Percentiles rank a stretch among this genome's conserved stretches.
These are phyloP conservation scores for Marsdenia floribunda DNA, from an alignment of 257 asterid genomes.

Conservation along the genomic window DNA sequence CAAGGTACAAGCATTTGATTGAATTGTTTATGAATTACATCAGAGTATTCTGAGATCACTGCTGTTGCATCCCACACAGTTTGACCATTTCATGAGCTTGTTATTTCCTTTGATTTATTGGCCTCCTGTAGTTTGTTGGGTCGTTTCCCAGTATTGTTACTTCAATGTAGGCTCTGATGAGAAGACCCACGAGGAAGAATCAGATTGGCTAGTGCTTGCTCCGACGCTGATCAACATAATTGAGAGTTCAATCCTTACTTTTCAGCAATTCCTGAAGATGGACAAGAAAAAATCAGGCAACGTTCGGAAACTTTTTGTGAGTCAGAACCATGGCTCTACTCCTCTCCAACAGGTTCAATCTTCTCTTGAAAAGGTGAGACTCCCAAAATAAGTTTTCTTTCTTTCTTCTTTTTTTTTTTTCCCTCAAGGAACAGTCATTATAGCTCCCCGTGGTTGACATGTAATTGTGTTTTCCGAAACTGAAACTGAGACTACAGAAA, in stretches of 20 bases:
- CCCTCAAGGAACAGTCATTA: neutral
- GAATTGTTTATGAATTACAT: neutral
- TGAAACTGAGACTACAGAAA: constrained; percentile 46
- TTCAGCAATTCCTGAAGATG: constrained; percentile 61
- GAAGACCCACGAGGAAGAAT: constrained; percentile 46
- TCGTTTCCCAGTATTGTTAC: neutral
- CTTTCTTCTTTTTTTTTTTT: no score
- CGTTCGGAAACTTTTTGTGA: constrained; percentile 43
- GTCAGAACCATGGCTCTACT: constrained; percentile 58
- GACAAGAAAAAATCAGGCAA: constrained; percentile 68
- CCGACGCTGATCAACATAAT: constrained; percentile 56
- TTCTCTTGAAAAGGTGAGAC: constrained; percentile 66
- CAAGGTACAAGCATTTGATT: constrained; percentile 42
- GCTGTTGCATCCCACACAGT: neutral
- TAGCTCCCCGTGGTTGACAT: neutral
- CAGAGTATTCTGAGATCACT: neutral
- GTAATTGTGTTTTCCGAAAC: no score
- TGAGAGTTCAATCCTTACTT: constrained; percentile 68
- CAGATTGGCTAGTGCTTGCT: constrained; percentile 42
- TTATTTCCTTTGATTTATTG: neutral
- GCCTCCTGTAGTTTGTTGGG: neutral
- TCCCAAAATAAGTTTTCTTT: no score
- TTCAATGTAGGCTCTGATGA: constrained; percentile 53
- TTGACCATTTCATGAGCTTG: neutral
- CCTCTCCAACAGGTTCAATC: constrained; percentile 76